These are phyloP conservation scores for Trypanosoma brucei DNA, from an alignment of 208 protist genomes.

Conservation along the genomic window DNA sequence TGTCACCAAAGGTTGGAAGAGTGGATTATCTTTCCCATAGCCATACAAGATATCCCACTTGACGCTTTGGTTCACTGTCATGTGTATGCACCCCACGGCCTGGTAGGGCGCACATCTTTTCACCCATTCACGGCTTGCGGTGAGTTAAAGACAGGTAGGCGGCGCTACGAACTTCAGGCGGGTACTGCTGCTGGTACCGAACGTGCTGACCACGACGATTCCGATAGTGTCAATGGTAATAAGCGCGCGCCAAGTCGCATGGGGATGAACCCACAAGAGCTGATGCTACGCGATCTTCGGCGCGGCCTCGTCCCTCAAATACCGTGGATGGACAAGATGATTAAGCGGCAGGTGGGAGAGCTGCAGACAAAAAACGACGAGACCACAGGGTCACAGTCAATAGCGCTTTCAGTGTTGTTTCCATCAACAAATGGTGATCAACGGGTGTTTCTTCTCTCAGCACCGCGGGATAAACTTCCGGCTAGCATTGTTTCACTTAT, in stretches of 20 bases:
- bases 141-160: slow-evolving; percentile 44
- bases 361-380: neutral
- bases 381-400: neutral
- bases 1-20: slow-evolving; percentile 15
- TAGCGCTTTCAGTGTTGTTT: slow-evolving; percentile 32
- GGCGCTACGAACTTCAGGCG: slow-evolving; percentile 24
- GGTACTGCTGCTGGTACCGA: slow-evolving; percentile 1
- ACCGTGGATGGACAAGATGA: slow-evolving; percentile 75
- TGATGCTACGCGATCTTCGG: slow-evolving; percentile 24
- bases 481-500: neutral
- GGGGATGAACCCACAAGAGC: slow-evolving; percentile 10
- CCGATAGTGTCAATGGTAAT: neutral
- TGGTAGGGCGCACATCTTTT: slow-evolving; percentile 25
- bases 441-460: slow-evolving; percentile 19
- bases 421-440: slow-evolving; percentile 30
- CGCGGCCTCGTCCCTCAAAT: slow-evolving; percentile 42
- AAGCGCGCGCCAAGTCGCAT: neutral
- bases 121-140: slow-evolving; percentile 41
- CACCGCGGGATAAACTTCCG: slow-evolving; percentile 5
- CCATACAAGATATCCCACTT: slow-evolving; percentile 77
- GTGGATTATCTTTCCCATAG: slow-evolving; percentile 74
- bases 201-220: slow-evolving; percentile 2
- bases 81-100: slow-evolving; percentile 25
- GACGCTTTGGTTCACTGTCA: slow-evolving; percentile 61
- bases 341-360: slow-evolving; percentile 41